A percentile compares a stretch with the other conserved stretches of the same genome.
Evolutionary conservation across 768 basidiomycete genomes (phyloP).

Genomic region (Suillus sp.): DNA sequence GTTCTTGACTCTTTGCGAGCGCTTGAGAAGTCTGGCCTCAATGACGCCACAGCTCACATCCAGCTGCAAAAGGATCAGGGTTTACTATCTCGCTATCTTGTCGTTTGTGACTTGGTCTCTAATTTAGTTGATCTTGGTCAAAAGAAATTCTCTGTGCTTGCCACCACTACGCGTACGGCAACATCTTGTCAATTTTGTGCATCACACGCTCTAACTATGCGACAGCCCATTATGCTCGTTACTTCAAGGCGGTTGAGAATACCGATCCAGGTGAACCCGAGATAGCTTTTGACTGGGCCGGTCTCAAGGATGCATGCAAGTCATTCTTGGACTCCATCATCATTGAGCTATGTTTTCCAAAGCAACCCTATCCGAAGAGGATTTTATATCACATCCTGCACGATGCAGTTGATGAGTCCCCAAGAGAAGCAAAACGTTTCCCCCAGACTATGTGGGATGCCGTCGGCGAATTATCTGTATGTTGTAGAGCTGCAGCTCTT

Average conservation of each 20-base stretch:
- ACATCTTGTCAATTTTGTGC: conserved; percentile 11
- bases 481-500: conserved; percentile 5
- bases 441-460: conserved; percentile 82
- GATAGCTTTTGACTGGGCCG: conserved; percentile 65
- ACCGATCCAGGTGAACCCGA: conserved; percentile 48
- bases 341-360: conserved; percentile 79
- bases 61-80: conserved; percentile 53
- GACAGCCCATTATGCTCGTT: conserved; percentile 70
- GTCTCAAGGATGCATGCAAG: conserved; percentile 61
- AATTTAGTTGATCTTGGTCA: conserved; percentile 63
- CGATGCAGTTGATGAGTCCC: conserved; percentile 73
- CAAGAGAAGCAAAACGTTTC: conserved; percentile 72
- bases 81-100: conserved; percentile 62
- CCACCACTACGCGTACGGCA: conserved; percentile 66
- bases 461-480: conserved; percentile 78
- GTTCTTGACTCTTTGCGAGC: conserved; percentile 59
- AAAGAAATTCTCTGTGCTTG: conserved; percentile 65
- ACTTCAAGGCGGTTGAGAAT: conserved; percentile 56
- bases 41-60: conserved; percentile 51
- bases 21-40: conserved; percentile 55
- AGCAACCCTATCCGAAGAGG: conserved; percentile 63
- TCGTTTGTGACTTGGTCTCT: conserved; percentile 63
- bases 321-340: conserved; percentile 86
- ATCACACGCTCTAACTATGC: conserved; percentile 12
- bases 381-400: conserved; percentile 67